A percentile compares a stretch with the other conserved stretches of the same genome.
phyloP scores from a whole-genome alignment of 2,329 filamentous ascomycete genomes.

The Pseudogymnoascus sp. region DNA sequence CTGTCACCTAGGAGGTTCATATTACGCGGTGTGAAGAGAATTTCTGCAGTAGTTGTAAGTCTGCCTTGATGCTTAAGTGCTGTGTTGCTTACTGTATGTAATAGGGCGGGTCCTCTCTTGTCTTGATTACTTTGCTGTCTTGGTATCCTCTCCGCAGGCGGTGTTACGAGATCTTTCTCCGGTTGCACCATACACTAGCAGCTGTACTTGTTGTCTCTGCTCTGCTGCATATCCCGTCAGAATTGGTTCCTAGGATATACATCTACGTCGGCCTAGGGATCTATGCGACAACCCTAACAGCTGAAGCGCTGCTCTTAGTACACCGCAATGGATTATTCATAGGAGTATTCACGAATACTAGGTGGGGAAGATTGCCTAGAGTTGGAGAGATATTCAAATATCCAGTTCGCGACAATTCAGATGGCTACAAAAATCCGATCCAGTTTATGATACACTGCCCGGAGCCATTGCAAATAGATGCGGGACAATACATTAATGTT shows the following conservation, averaged over 20 bases:
- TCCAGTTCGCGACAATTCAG: not conserved
- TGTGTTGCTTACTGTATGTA: not conserved
- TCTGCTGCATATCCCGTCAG: not conserved
- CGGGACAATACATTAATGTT: conserved; percentile 14
- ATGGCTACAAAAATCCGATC: not conserved
- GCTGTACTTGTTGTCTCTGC: conserved; percentile 2
- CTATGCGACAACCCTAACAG: not conserved
- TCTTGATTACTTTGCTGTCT: conserved; percentile 16
- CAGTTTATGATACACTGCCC: conserved; percentile 10
- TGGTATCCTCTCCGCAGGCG: conserved; percentile 14
- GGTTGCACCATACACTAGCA: conserved; percentile 15
- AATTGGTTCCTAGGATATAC: conserved; percentile 16
- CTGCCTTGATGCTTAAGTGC: not conserved
- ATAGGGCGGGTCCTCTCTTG: not conserved
- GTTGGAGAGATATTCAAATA: not conserved
- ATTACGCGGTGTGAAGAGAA: not conserved
- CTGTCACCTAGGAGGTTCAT: not conserved
- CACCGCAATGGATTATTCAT: conserved; percentile 10
- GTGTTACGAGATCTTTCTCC: conserved; percentile 17
- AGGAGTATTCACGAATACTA: conserved; percentile 17
- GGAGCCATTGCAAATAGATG: not conserved
- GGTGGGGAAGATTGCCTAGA: conserved; percentile 13
- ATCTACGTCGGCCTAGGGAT: conserved; percentile 14
- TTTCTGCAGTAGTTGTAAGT: conserved; percentile 12
- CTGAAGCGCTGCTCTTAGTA: not conserved